Percentiles rank a stretch among this genome's conserved stretches.
Evolutionary conservation across 106 monocot genomes (phyloP).

Genomic region (Phalaenopsis aphrodite): DNA sequence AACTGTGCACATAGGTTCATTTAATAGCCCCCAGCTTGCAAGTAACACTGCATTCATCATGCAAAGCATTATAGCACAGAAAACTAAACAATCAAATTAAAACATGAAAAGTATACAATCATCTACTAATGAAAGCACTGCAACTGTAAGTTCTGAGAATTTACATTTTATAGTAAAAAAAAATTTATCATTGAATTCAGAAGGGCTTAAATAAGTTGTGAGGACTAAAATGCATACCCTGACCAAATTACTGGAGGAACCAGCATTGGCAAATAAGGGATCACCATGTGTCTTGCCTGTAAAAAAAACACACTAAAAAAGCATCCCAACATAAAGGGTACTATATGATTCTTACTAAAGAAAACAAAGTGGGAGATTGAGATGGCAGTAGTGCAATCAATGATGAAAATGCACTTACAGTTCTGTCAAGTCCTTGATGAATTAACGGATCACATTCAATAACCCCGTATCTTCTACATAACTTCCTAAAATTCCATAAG

Average conservation of each 20-base stretch:
- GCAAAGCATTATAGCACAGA: background rate
- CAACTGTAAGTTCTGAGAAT: background rate
- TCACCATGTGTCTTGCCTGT: slow-evolving; percentile 85
- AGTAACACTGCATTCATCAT: background rate
- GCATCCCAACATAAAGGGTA: background rate
- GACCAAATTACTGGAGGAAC: slow-evolving; percentile 73
- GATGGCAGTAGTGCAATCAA: background rate
- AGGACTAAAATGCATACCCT: slow-evolving; percentile 33
- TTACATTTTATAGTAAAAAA: background rate
- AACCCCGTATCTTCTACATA: slow-evolving; percentile 55
- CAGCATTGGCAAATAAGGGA: slow-evolving; percentile 90
- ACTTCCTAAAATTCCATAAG: slow-evolving; percentile 27
- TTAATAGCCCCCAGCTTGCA: background rate
- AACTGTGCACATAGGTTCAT: background rate
- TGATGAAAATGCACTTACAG: slow-evolving; percentile 36
- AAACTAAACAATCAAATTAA: background rate
- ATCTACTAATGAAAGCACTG: background rate
- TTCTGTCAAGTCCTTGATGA: slow-evolving; percentile 76
- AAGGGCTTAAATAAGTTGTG: background rate
- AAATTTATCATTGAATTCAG: background rate
- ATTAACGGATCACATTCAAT: slow-evolving; percentile 87
- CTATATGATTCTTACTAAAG: background rate
- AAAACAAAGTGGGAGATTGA: background rate
- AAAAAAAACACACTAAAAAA: slow-evolving; percentile 8
- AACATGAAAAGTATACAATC: background rate